These are phyloP conservation scores for Marsdenia floribunda DNA, from an alignment of 257 asterid genomes.

Conservation along the genomic window DNA sequence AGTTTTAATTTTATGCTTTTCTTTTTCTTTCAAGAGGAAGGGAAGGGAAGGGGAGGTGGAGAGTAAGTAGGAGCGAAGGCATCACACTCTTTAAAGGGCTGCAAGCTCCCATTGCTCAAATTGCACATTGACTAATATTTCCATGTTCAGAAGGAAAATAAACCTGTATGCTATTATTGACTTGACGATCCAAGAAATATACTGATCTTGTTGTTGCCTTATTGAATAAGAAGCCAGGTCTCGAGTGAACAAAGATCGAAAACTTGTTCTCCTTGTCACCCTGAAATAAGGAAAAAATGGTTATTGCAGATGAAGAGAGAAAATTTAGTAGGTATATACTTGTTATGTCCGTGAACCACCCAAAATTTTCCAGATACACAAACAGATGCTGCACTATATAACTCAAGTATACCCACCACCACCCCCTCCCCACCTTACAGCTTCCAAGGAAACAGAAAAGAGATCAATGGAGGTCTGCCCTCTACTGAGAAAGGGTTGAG, in stretches of 20 bases:
- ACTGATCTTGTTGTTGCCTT: slow-evolving; percentile 69
- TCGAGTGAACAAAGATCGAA: slow-evolving; percentile 82
- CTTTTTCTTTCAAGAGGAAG: not conserved
- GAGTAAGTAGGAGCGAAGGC: not conserved
- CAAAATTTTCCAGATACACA: not conserved
- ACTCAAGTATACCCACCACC: not conserved
- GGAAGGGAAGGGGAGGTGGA: not conserved
- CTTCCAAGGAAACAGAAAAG: not conserved
- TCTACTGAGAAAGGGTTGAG: not conserved
- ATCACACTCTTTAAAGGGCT: not conserved
- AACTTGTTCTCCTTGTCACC: slow-evolving; percentile 69
- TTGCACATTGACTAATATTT: not conserved
- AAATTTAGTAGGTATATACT: not conserved
- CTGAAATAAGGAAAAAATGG: slow-evolving; percentile 31
- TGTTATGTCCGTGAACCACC: not conserved
- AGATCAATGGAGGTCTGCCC: not conserved
- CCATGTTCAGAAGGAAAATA: slow-evolving; percentile 20
- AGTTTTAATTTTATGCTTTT: not conserved
- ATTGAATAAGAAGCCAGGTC: slow-evolving; percentile 87
- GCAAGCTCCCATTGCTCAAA: not conserved
- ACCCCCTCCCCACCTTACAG: not conserved
- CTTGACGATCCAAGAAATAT: slow-evolving; percentile 74
- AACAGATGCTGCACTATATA: not conserved
- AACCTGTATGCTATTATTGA: slow-evolving; percentile 89
- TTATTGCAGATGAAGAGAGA: not conserved